Conservation (phyloP, 345 rosid species). For the Rhodamnia rubescens region DNA sequence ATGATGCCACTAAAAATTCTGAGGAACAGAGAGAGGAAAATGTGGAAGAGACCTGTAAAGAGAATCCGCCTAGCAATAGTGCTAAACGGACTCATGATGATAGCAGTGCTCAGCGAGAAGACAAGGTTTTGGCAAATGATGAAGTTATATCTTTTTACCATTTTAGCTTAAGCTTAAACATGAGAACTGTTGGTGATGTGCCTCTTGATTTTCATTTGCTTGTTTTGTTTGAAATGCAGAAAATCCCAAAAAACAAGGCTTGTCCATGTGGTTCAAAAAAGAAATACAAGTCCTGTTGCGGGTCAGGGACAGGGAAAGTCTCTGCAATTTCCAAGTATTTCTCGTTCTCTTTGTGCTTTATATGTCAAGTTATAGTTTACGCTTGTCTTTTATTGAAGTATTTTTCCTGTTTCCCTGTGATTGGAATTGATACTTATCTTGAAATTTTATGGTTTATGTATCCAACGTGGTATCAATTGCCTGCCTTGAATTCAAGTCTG, state of each 20-base stretch:
- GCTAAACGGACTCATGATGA: slow-evolving; percentile 13
- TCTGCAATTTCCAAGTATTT: slow-evolving; percentile 39
- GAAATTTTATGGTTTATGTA: not conserved
- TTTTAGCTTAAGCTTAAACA: not conserved
- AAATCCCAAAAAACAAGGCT: slow-evolving; percentile 53
- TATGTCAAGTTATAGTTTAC: not conserved
- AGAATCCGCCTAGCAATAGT: slow-evolving; percentile 19
- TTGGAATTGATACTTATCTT: not conserved
- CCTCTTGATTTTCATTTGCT: not conserved
- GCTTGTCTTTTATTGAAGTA: not conserved
- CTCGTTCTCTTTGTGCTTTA: not conserved
- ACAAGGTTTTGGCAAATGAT: slow-evolving; percentile 33
- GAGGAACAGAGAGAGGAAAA: slow-evolving; percentile 25
- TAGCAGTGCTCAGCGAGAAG: slow-evolving; percentile 26
- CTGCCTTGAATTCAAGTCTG: not conserved
- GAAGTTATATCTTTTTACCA: not conserved
- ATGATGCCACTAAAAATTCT: slow-evolving; percentile 15
- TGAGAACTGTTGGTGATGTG: not conserved
- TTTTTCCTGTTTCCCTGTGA: not conserved
- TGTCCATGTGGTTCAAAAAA: slow-evolving; percentile 88
- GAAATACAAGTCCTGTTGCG: slow-evolving; percentile 89
- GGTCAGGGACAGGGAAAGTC: slow-evolving; percentile 52
- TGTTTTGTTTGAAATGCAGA: slow-evolving; percentile 19
- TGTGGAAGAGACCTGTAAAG: slow-evolving; percentile 9
- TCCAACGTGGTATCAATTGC: not conserved